phyloP scores from a whole-genome alignment of 169 alveolate species.

The Plasmodium gaboni region DNA sequence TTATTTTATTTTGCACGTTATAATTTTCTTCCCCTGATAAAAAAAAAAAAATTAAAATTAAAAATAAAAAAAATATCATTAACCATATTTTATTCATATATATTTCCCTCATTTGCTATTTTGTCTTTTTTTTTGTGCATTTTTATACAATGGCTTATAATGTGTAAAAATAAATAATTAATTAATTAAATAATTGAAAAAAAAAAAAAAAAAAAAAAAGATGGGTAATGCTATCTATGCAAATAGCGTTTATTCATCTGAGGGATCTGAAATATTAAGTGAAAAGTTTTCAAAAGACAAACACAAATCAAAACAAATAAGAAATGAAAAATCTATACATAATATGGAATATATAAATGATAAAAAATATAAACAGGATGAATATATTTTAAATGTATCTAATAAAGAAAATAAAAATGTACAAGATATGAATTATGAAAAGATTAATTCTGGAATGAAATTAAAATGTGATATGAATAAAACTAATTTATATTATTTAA shows the following conservation, averaged over 20 bases:
- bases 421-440: not conserved
- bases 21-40: no score
- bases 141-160: no score
- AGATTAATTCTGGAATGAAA: not conserved
- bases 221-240: constrained; percentile 43
- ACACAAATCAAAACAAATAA: not conserved
- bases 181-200: no score
- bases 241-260: constrained; percentile 12
- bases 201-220: no score
- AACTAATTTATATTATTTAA: constrained; percentile 18
- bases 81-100: no score
- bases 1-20: no score
- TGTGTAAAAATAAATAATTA: no score
- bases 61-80: no score
- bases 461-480: not conserved
- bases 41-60: no score
- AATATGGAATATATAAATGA: not conserved
- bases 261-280: not conserved
- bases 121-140: no score
- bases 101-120: no score
- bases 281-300: not conserved
- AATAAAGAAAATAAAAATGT: not conserved
- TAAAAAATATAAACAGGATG: not conserved
- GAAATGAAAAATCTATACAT: not conserved
- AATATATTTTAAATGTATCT: not conserved